These are phyloP conservation scores for Colletotrichum somersetense DNA, from an alignment of 2,329 filamentous ascomycete species.

Conservation along the genomic window DNA sequence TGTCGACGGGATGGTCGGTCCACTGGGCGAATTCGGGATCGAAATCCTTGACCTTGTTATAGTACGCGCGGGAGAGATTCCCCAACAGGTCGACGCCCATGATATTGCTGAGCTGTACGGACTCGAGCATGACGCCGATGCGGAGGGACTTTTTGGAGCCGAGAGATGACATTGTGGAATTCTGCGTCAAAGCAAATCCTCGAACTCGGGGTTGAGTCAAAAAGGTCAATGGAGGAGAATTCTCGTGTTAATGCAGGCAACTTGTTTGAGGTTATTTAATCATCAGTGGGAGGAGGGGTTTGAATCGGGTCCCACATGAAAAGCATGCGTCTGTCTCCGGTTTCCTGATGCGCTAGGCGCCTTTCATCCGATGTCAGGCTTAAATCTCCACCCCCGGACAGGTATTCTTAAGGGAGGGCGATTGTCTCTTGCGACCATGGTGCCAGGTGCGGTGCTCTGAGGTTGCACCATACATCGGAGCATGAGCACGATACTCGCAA, in stretches of 20 bases:
- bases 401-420: neutral
- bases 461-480: neutral
- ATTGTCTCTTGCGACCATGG: too few relatives aligned
- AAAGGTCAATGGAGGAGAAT: neutral
- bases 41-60: constrained; percentile 43
- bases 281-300: neutral
- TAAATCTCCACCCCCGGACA: neutral
- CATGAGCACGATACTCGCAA: neutral
- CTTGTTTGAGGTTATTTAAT: neutral
- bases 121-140: constrained; percentile 55
- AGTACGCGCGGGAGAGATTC: constrained; percentile 50
- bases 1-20: constrained; percentile 46
- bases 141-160: constrained; percentile 47
- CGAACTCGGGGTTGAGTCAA: neutral
- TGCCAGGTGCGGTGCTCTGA: too few relatives aligned
- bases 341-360: neutral
- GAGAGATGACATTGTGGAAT: constrained; percentile 20
- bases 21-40: constrained; percentile 43
- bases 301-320: neutral
- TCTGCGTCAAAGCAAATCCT: too few relatives aligned
- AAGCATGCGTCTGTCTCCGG: neutral
- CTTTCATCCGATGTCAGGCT: neutral
- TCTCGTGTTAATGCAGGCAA: neutral
- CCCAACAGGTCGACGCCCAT: constrained; percentile 55
- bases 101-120: constrained; percentile 55